A percentile compares a stretch with the other conserved stretches of the same genome.
phyloP scores from a whole-genome alignment of 768 basidiomycete genomes.

The Trametes cubensis region DNA sequence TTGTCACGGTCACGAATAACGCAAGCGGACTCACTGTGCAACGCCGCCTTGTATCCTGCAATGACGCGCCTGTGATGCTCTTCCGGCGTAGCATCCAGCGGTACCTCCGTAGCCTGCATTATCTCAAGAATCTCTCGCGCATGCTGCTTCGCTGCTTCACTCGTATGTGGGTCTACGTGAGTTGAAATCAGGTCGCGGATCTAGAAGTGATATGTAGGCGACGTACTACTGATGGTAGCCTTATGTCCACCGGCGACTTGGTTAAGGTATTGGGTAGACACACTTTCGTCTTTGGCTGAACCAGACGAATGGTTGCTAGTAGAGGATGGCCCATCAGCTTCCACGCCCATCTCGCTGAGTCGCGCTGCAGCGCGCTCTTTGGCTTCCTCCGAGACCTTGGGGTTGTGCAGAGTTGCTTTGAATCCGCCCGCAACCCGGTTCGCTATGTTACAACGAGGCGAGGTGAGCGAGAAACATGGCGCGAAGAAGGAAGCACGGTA shows the following conservation, averaged over 20 bases:
- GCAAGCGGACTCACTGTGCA: constrained; percentile 43
- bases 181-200: neutral
- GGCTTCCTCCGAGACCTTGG: constrained; percentile 54
- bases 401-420: constrained; percentile 57
- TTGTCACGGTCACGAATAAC: neutral
- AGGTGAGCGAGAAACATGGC: neutral
- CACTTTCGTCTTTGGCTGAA: too few relatives aligned
- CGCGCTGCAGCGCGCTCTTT: constrained; percentile 48
- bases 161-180: neutral
- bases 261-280: constrained; percentile 12
- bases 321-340: constrained; percentile 9
- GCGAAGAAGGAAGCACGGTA: neutral
- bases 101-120: constrained; percentile 35
- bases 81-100: constrained; percentile 35
- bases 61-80: constrained; percentile 49
- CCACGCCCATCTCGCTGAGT: constrained; percentile 42
- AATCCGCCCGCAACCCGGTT: constrained; percentile 49
- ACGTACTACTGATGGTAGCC: constrained; percentile 46
- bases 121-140: constrained; percentile 55
- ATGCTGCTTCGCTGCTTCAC: constrained; percentile 48
- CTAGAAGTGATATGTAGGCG: neutral
- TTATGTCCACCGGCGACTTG: constrained; percentile 47
- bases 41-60: constrained; percentile 58
- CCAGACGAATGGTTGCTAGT: too few relatives aligned
- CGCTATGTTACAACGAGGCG: neutral